Evolutionary conservation across 768 basidiomycete species (phyloP).

Genomic region (Glaciozyma martinii): DNA sequence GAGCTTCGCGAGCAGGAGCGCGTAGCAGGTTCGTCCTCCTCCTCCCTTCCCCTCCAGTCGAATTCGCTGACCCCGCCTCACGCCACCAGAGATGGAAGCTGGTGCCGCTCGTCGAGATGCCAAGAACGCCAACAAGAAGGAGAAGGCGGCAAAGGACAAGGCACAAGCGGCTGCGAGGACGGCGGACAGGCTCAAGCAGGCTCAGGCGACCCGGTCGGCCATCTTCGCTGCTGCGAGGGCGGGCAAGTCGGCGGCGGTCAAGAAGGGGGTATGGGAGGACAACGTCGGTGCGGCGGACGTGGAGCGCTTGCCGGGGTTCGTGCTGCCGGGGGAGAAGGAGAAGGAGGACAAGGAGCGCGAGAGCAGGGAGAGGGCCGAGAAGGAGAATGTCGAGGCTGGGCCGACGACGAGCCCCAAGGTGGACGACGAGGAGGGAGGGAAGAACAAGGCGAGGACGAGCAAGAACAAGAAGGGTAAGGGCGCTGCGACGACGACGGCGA

Average conservation of each 20-base stretch:
- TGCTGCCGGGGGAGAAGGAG: not conserved
- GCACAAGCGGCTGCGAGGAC: slow-evolving; percentile 1
- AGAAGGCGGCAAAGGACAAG: slow-evolving; percentile 2
- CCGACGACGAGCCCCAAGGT: slow-evolving; percentile 1
- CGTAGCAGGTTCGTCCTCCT: not conserved
- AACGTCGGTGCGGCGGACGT: slow-evolving; percentile 62
- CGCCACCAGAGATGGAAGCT: slow-evolving; percentile 8
- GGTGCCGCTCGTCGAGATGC: slow-evolving; percentile 11
- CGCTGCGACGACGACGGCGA: slow-evolving; percentile 17
- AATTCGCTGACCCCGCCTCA: not conserved
- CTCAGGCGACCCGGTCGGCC: slow-evolving; percentile 53
- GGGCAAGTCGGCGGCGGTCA: slow-evolving; percentile 50
- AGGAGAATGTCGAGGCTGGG: not conserved
- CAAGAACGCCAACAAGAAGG: slow-evolving; percentile 13
- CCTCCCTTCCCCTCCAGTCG: no score
- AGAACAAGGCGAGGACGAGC: slow-evolving; percentile 6
- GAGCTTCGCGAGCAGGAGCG: slow-evolving; percentile 8
- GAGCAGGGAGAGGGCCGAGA: slow-evolving; percentile 38
- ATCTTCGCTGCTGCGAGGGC: slow-evolving; percentile 59
- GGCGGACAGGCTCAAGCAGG: slow-evolving; percentile 38
- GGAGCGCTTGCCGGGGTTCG: slow-evolving; percentile 50
- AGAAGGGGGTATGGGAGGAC: slow-evolving; percentile 60
- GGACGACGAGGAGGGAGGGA: slow-evolving; percentile 42
- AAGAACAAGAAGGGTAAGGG: slow-evolving; percentile 45
- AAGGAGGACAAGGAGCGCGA: not conserved